Evolutionary conservation across 768 basidiomycete species (phyloP).

Genomic region (Suillus subalutaceus): DNA sequence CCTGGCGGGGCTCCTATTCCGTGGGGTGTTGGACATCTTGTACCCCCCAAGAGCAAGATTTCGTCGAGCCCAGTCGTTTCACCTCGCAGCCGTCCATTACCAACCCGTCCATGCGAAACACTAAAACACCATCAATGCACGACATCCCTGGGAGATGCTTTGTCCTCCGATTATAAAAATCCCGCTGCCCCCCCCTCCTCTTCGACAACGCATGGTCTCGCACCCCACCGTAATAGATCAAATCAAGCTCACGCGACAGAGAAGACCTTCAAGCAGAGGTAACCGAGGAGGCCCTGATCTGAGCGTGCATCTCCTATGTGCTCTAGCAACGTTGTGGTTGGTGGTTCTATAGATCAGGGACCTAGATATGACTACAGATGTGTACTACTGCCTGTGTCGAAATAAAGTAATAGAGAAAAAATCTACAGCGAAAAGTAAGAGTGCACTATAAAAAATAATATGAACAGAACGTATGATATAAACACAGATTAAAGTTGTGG

Average conservation of each 20-base stretch:
- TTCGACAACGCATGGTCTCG: not conserved
- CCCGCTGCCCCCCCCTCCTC: not conserved
- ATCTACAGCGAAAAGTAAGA: conserved; percentile 11
- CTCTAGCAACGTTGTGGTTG: conserved; percentile 3
- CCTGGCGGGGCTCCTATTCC: conserved; percentile 39
- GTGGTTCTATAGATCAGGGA: not conserved
- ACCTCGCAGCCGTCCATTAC: not conserved
- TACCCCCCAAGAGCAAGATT: not conserved
- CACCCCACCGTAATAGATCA: not conserved
- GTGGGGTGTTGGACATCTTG: conserved; percentile 38
- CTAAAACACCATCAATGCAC: not conserved
- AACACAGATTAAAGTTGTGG: conserved; percentile 28
- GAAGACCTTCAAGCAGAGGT: conserved; percentile 3
- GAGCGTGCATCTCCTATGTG: conserved; percentile 6
- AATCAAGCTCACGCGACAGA: not conserved
- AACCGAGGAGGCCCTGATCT: not conserved
- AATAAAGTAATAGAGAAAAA: conserved; percentile 13
- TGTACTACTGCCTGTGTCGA: conserved; percentile 4
- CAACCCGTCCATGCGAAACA: not conserved
- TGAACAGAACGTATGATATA: conserved; percentile 9
- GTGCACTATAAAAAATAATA: conserved; percentile 10
- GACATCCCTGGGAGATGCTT: not conserved
- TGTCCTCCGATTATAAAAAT: not conserved
- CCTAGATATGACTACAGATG: not conserved
- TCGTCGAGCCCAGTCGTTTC: not conserved